Conservation (phyloP, 2,329 filamentous ascomycete genomes). For the Aotearoamyces nothofagi region DNA sequence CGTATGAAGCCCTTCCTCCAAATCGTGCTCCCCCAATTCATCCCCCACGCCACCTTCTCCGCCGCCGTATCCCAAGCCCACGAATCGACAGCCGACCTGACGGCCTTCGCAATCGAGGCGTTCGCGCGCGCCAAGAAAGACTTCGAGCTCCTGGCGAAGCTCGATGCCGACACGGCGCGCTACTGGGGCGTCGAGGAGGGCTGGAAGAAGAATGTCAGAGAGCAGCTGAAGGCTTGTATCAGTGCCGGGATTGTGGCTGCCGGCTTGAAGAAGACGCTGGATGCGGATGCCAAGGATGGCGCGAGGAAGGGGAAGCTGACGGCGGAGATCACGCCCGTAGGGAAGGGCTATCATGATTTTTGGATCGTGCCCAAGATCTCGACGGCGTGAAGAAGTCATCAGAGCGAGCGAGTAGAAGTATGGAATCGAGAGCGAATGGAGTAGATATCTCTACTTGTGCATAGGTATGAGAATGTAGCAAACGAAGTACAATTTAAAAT, state of each 20-base stretch:
- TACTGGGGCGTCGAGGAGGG: conserved; percentile 40
- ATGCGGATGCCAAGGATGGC: conserved; percentile 16
- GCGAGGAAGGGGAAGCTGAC: conserved; percentile 21
- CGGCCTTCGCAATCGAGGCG: conserved; percentile 20
- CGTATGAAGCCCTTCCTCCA: conserved; percentile 56
- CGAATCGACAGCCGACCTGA: conserved; percentile 15
- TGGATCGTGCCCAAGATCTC: conserved; percentile 40
- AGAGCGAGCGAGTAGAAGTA: no score
- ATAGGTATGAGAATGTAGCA: no score
- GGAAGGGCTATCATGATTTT: conserved; percentile 45
- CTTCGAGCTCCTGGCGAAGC: conserved; percentile 38
- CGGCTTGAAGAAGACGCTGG: conserved; percentile 39
- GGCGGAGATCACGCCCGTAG: conserved; percentile 35
- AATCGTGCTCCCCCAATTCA: conserved; percentile 41
- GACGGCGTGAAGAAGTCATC: background rate
- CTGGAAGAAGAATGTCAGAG: conserved; percentile 45
- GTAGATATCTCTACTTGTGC: no score
- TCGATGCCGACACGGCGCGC: conserved; percentile 36
- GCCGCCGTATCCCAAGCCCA: conserved; percentile 27
- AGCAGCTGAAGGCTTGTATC: conserved; percentile 54
- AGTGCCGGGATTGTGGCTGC: conserved; percentile 50
- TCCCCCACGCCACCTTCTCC: conserved; percentile 36
- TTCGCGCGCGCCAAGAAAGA: conserved; percentile 29
- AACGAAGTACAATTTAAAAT: no score
- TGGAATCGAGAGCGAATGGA: no score